Evolutionary conservation across 768 basidiomycete species (phyloP), one percentile per base, ranked within the genome.

Genomic region (Naganishia antarctica): DNA sequence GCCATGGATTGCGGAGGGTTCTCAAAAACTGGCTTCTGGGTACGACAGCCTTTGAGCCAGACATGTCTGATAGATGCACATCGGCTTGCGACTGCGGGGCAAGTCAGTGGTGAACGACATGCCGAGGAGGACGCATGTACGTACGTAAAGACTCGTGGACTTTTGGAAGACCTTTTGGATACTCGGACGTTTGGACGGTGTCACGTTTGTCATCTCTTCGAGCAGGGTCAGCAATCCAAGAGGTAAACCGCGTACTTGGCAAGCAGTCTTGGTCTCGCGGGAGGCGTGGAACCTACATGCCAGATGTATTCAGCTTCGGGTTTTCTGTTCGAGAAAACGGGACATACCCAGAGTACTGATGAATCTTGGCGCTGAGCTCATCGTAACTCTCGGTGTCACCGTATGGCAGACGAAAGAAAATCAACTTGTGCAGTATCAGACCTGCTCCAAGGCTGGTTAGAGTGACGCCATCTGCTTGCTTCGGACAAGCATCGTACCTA

Each of bases 391-490:
- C 86, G 0, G 71, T 73, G 68, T 90, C 85, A 18, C 81, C 82
- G 72, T 91, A 97, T 0, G 94, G 93, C 21, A 94, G 78, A 34
- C 84, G 84, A 79, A 97, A 91, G 79, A 96, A 98, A 0, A 94
- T 79, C 66, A 98, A 82, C 71, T 91, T 93, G 80, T 97, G 86
- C 18, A 98, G 81, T 62, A 98, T 90, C 88, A 98, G 91, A 0
- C 77, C 77, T 77, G 60, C n/a, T 8, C 1, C 2, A 7, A 1
- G 16, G 6, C 45, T 25, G 8, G 32, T 25, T 7, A n/a, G 12
- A 16, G 23, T 12, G n/a, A 16, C 16, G 18, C 15, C 18, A n/a
- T 21, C n/a, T n/a, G 26, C 4, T 28, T n/a, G 5, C 11, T 18
- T 29, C 4, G 31, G 29, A 48, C 34, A 34, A 26, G 26, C 18